Evolutionary conservation across 2,329 filamentous ascomycete species (phyloP).

Genomic region (Zymoseptoria pseudotritici): DNA sequence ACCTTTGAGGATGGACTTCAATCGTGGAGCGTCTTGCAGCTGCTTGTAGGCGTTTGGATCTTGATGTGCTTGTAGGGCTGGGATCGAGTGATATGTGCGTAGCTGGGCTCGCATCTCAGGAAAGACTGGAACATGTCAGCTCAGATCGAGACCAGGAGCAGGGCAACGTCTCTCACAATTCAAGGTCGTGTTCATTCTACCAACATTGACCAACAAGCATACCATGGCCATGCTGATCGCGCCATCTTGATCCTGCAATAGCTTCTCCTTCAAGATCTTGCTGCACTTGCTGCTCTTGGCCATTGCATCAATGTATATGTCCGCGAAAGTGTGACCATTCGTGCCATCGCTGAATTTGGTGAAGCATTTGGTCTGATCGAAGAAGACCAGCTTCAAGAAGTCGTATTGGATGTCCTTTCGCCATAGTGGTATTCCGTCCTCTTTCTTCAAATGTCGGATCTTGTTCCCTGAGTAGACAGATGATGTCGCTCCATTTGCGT

Average conservation of each 20-base stretch:
- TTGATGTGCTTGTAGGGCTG: slow-evolving; percentile 87
- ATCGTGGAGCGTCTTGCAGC: slow-evolving; percentile 85
- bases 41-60: slow-evolving; percentile 97
- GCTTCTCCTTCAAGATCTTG: slow-evolving; percentile 94
- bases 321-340: slow-evolving; percentile 71
- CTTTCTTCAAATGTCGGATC: slow-evolving; percentile 79
- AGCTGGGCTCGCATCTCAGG: slow-evolving; percentile 98
- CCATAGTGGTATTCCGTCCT: slow-evolving; percentile 82
- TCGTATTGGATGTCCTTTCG: slow-evolving; percentile 82
- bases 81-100: slow-evolving; percentile 95
- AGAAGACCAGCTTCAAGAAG: slow-evolving; percentile 73
- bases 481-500: slow-evolving; percentile 58
- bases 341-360: slow-evolving; percentile 83
- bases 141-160: not conserved
- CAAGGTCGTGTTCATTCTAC: slow-evolving; percentile 96
- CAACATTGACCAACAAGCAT: slow-evolving; percentile 91
- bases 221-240: slow-evolving; percentile 99
- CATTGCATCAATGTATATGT: slow-evolving; percentile 98
- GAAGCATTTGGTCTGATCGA: slow-evolving; percentile 69
- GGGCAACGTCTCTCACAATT: slow-evolving; percentile 61
- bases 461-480: slow-evolving; percentile 66
- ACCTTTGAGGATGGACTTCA: slow-evolving; percentile 96
- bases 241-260: slow-evolving; percentile 82
- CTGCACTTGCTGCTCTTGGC: slow-evolving; percentile 97
- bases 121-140: slow-evolving; percentile 60